These are phyloP conservation scores for Aspergillus biplanus DNA, from an alignment of 495 filamentous ascomycete genomes.

Conservation along the genomic window DNA sequence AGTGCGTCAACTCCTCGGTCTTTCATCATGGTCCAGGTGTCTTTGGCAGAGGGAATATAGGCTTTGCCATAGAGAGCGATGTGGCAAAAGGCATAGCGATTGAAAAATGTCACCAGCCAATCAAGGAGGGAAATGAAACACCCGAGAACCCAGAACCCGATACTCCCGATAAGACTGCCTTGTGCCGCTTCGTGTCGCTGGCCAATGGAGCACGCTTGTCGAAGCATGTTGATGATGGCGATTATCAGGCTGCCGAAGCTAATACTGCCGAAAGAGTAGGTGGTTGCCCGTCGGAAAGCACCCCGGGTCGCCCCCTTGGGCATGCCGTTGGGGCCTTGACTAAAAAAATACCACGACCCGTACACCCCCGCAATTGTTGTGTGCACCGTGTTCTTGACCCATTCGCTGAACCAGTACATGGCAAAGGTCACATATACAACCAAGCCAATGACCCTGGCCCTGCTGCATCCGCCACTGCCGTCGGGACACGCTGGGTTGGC, in stretches of 20 bases:
- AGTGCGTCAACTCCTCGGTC: conserved; percentile 89
- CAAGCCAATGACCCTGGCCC: conserved; percentile 78
- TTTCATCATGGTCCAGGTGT: conserved; percentile 88
- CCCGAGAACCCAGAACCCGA: conserved; percentile 70
- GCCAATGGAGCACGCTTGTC: conserved; percentile 75
- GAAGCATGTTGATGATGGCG: conserved; percentile 81
- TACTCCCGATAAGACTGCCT: conserved; percentile 69
- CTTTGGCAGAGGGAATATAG: conserved; percentile 83
- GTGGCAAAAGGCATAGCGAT: conserved; percentile 86
- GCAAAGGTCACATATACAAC: conserved; percentile 88
- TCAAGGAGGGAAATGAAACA: conserved; percentile 79
- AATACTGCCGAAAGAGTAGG: conserved; percentile 91
- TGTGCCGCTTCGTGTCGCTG: conserved; percentile 63
- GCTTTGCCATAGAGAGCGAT: conserved; percentile 90
- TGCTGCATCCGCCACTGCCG: conserved; percentile 69
- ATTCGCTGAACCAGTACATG: conserved; percentile 89
- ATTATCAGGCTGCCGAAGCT: conserved; percentile 82
- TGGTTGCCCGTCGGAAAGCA: conserved; percentile 70
- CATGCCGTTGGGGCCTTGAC: conserved; percentile 61
- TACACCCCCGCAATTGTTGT: conserved; percentile 86
- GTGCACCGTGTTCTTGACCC: conserved; percentile 90
- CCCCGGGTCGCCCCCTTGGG: conserved; percentile 77
- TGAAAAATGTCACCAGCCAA: conserved; percentile 74
- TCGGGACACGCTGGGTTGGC: conserved; percentile 65
- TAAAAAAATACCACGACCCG: conserved; percentile 89